phyloP scores from a whole-genome alignment of 75 land plant species.

The Larix kaempferi region DNA sequence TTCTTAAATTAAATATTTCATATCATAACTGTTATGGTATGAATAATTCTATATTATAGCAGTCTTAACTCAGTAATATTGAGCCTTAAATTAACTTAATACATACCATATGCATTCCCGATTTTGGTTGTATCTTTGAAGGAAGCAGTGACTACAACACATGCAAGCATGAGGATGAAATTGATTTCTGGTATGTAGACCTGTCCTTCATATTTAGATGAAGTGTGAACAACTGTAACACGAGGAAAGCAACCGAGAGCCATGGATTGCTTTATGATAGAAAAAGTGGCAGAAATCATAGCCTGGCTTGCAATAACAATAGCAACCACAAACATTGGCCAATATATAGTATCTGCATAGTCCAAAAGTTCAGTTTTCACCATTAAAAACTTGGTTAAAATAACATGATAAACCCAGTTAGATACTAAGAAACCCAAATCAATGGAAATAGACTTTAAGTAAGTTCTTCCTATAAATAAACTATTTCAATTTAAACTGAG shows the following conservation, averaged over 20 bases:
- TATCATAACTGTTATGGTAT: no score
- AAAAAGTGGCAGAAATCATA: constrained; percentile 61
- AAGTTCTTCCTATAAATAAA: no score
- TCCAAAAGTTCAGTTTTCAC: no score
- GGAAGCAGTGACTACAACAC: constrained; percentile 26
- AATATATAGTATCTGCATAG: constrained; percentile 41
- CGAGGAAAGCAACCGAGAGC: constrained; percentile 57
- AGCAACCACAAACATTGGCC: constrained; percentile 71
- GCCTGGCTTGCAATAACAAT: constrained; percentile 71
- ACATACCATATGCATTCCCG: constrained; percentile 70
- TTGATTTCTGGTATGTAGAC: constrained; percentile 64
- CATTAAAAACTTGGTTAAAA: no score
- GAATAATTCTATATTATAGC: no score
- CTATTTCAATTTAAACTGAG: no score
- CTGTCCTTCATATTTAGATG: constrained; percentile 47
- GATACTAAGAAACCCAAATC: no score
- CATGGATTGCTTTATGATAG: constrained; percentile 52
- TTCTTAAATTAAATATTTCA: no score
- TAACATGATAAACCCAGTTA: no score
- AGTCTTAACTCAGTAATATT: neutral
- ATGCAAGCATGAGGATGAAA: constrained; percentile 44
- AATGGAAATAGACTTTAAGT: no score
- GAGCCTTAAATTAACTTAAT: neutral
- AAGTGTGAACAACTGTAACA: constrained; percentile 54
- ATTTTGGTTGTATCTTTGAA: constrained; percentile 46